These are phyloP conservation scores for Ustilaginoidea virens DNA, from an alignment of 2,329 filamentous ascomycete genomes.

Conservation along the genomic window DNA sequence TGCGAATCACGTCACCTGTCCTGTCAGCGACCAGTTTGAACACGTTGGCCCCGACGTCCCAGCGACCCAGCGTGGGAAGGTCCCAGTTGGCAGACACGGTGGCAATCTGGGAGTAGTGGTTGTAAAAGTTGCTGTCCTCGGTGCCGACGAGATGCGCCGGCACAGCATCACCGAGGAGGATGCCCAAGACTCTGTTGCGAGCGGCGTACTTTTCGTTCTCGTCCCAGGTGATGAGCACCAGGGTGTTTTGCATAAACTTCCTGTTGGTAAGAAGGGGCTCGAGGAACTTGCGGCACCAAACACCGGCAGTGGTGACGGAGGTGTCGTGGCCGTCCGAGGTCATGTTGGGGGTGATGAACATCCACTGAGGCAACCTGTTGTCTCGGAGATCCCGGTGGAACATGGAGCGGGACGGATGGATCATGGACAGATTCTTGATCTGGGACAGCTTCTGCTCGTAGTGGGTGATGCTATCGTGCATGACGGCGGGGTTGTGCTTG, in stretches of 20 bases:
- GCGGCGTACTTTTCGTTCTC: conserved; percentile 56
- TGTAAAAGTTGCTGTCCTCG: conserved; percentile 54
- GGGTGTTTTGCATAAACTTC: conserved; percentile 60
- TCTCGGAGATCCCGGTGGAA: conserved; percentile 53
- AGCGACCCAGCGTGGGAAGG: conserved; percentile 53
- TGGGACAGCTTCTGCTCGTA: conserved; percentile 43
- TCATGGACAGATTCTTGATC: conserved; percentile 53
- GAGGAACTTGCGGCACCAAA: conserved; percentile 54
- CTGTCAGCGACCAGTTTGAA: conserved; percentile 42
- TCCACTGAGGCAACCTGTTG: conserved; percentile 53
- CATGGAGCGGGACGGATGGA: conserved; percentile 26
- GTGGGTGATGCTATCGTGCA: conserved; percentile 49
- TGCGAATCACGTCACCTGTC: conserved; percentile 38
- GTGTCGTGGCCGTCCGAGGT: conserved; percentile 64
- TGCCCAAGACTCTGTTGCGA: conserved; percentile 52
- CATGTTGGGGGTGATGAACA: conserved; percentile 62
- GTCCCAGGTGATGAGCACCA: conserved; percentile 66
- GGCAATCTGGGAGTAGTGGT: conserved; percentile 56
- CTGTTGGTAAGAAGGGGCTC: conserved; percentile 52
- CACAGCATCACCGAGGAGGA: conserved; percentile 63
- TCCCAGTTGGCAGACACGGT: conserved; percentile 55
- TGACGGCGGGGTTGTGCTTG: conserved; percentile 59
- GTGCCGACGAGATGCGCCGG: conserved; percentile 49
- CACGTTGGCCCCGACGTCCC: conserved; percentile 60
- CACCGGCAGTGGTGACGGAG: conserved; percentile 50